Evolutionary conservation across 225 moss, liverwort and hornwort species (phyloP).

Genomic region (Rhytidiadelphus loreus): DNA sequence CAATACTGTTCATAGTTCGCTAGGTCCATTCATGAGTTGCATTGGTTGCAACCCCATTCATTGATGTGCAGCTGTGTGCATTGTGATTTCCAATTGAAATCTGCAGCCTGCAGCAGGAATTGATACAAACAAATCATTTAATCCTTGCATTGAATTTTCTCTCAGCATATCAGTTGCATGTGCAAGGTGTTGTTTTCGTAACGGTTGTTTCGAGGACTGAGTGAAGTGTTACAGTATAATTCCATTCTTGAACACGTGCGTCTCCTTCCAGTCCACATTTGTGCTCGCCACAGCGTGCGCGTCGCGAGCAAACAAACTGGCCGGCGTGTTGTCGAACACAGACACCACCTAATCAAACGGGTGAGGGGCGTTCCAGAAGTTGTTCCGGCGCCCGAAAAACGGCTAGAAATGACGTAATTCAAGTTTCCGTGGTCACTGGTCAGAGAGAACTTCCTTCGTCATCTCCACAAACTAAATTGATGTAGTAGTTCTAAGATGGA

Average conservation of each 20-base stretch:
- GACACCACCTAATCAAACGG: not conserved
- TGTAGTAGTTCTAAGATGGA: no score
- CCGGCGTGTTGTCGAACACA: not conserved
- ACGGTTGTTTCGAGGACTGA: no score
- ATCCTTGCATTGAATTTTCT: not conserved
- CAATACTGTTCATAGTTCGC: rapidly evolving
- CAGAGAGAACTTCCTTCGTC: not conserved
- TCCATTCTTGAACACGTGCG: not conserved
- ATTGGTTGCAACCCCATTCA: not conserved
- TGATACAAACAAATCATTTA: not conserved
- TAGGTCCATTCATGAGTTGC: not conserved
- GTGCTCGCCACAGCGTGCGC: not conserved
- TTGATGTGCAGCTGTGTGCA: no score
- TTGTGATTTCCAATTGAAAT: not conserved
- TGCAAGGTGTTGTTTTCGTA: not conserved
- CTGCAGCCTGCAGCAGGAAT: not conserved
- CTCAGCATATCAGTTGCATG: not conserved
- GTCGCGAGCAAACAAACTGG: not conserved
- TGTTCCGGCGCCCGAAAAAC: not conserved
- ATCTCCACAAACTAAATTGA: not conserved
- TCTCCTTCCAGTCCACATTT: not conserved
- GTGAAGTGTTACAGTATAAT: no score
- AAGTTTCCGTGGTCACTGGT: not conserved
- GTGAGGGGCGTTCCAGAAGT: not conserved
- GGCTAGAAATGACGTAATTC: not conserved